Base-by-base conservation (phyloP, 2,329 filamentous ascomycete species). In the Knufia fluminis region DNA sequence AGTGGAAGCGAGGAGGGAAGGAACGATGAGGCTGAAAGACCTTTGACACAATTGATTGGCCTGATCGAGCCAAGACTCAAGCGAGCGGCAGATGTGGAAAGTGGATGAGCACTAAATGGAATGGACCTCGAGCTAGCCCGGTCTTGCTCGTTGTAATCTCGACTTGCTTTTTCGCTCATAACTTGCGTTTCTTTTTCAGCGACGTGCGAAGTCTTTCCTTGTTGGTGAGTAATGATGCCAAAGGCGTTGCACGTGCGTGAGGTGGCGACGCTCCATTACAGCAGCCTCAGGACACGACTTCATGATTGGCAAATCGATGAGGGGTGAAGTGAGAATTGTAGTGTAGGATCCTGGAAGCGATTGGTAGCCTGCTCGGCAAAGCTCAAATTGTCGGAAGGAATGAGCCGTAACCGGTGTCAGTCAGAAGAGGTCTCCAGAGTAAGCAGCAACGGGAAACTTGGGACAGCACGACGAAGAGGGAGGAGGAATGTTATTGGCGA, bases 81-180 rank as follows among this genome's bases (percentile, higher is more conserved):
- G 33, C 26, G 42, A 45, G 42, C 26, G 12, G 42, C 42, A 45
- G 24, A 45, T 32, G 42, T 45, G 42, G 42, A 45, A 32, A 32
- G 24, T 32, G 42, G 17, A 45, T 8, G 6, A 2, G 3, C 2
- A 28, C 42, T 7, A 32, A 33, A 32, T 33, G 26, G 24, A 26
- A 8, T 4, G 33, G 33, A 26, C 42, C 4, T 14, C 6, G 6
- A 17, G 38, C 38, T 17, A 24, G 9, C 24, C 19, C 6, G 6
- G 38, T 8, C 38, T 17, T 7, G 9, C 24, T 33, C n/a, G 19
- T 3, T n/a, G 20, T 26, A 26, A 45, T 45, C 8, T 45, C 42
- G 26, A 32, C 19, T 16, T 16, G 3, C n/a, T 41, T 4, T 23
- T n/a, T n/a, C n/a, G n/a, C n/a, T 19, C 35, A 38, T 7, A 38